Conservation (phyloP, 2,329 filamentous ascomycete species). For the Ophiostoma pallidulum region DNA sequence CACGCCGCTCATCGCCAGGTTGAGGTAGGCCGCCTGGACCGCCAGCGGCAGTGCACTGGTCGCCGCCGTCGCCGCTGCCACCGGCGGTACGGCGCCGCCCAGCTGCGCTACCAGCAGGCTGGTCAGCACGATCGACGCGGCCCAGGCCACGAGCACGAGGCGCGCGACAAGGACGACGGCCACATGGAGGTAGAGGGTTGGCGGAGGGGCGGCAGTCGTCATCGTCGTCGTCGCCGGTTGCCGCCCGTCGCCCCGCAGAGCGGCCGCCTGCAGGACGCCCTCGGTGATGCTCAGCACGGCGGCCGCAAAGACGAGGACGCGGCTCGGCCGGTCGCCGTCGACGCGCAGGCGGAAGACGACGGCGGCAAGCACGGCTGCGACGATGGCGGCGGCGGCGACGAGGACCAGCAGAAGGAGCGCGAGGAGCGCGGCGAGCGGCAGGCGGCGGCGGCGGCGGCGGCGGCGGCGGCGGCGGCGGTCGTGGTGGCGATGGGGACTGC, state of each 20-base stretch:
- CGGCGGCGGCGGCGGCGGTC: not conserved
- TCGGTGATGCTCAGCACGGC: slow-evolving; percentile 21
- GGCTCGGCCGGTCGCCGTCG: slow-evolving; percentile 21
- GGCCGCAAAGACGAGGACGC: slow-evolving; percentile 25
- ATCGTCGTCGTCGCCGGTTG: too few species aligned
- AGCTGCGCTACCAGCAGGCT: slow-evolving; percentile 21
- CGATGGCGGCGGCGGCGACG: slow-evolving; percentile 21
- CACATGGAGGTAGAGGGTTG: slow-evolving; percentile 23
- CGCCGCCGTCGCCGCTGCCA: too few species aligned
- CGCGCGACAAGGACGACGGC: slow-evolving; percentile 24
- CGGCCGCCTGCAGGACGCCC: slow-evolving; percentile 22
- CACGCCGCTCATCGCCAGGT: slow-evolving; percentile 23
- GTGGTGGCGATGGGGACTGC: not conserved
- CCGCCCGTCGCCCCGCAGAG: slow-evolving; percentile 21
- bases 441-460: not conserved
- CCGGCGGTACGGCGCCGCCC: slow-evolving; percentile 1
- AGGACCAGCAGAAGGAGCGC: slow-evolving; percentile 24
- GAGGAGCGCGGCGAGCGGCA: slow-evolving; percentile 21
- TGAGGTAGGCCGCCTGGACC: slow-evolving; percentile 24
- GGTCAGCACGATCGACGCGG: slow-evolving; percentile 23
- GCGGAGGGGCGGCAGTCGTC: too few species aligned
- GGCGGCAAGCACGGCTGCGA: slow-evolving; percentile 22
- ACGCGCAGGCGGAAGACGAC: slow-evolving; percentile 16
- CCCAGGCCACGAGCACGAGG: slow-evolving; percentile 23
- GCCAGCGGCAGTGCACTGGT: too few species aligned